A percentile compares a stretch with the other conserved stretches of the same genome.
phyloP scores from a whole-genome alignment of 2,329 filamentous ascomycete genomes.

The Coleophoma eucalyptorum region DNA sequence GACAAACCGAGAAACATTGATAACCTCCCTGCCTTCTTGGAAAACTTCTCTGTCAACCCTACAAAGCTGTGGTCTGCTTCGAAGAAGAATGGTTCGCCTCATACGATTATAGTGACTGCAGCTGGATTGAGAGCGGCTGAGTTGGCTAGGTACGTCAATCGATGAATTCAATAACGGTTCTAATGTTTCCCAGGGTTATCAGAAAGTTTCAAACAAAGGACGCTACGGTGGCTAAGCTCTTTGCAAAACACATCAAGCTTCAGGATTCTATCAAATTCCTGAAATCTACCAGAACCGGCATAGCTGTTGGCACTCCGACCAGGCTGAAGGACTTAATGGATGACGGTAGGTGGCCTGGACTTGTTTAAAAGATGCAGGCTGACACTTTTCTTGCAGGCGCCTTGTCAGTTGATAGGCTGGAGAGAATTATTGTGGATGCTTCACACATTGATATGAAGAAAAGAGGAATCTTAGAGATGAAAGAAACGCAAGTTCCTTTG shows the following conservation, averaged over 20 bases:
- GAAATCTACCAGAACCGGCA: conserved; percentile 66
- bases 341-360: conserved; percentile 51
- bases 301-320: conserved; percentile 87
- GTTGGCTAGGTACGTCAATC: conserved; percentile 57
- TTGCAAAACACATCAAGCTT: conserved; percentile 97
- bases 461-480: conserved; percentile 90
- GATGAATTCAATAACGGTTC: too few relatives aligned
- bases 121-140: conserved; percentile 86
- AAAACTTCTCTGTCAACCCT: conserved; percentile 55
- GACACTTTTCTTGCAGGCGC: conserved; percentile 45
- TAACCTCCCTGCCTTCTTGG: conserved; percentile 76
- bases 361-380: background rate
- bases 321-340: conserved; percentile 80
- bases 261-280: conserved; percentile 79
- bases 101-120: conserved; percentile 84
- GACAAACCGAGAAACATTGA: conserved; percentile 61
- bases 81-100: conserved; percentile 67
- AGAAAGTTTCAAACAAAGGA: conserved; percentile 78
- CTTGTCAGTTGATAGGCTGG: conserved; percentile 65
- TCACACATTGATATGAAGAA: conserved; percentile 96
- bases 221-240: conserved; percentile 80
- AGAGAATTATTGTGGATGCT: conserved; percentile 82
- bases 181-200: conserved; percentile 48
- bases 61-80: conserved; percentile 58
- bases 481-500: conserved; percentile 81